A percentile compares a stretch with the other conserved stretches of the same genome.
phyloP scores from a whole-genome alignment of 2,329 filamentous ascomycete genomes.

The Ophiognomonia clavigignenti-juglandacearum region DNA sequence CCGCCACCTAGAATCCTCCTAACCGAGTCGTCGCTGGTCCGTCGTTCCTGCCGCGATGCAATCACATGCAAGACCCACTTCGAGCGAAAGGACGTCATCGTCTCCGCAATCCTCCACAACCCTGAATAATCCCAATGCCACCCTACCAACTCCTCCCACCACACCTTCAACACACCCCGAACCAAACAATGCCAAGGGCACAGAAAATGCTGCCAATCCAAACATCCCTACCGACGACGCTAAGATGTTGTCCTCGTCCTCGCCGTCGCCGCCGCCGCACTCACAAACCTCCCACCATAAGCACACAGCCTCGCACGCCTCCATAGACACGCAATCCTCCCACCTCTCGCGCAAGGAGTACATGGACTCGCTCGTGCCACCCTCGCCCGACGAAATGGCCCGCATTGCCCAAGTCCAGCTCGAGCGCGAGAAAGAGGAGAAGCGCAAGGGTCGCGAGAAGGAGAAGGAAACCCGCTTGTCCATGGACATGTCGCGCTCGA shows the following conservation, averaged over 20 bases:
- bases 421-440: conserved; percentile 38
- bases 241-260: neutral
- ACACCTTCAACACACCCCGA: neutral
- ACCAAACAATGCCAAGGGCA: too few relatives aligned
- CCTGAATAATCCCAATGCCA: too few relatives aligned
- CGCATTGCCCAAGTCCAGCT: conserved; percentile 46
- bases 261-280: too few relatives aligned
- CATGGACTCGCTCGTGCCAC: conserved; percentile 45
- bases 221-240: neutral
- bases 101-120: too few relatives aligned
- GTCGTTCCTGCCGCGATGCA: too few relatives aligned
- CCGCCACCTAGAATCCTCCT: too few relatives aligned
- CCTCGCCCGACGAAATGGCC: conserved; percentile 40
- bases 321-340: conserved; percentile 21
- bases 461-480: conserved; percentile 30
- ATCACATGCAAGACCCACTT: too few relatives aligned
- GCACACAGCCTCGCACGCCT: conserved; percentile 16
- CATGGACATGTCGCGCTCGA: conserved; percentile 2
- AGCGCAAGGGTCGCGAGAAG: conserved; percentile 34
- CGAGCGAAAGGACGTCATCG: too few relatives aligned
- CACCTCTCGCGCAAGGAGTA: conserved; percentile 35
- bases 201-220: too few relatives aligned
- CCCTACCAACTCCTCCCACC: conserved; percentile 9
- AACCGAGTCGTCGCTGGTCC: too few relatives aligned
- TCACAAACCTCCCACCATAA: neutral